These are phyloP conservation scores for Hyaloscypha variabilis DNA, from an alignment of 495 filamentous ascomycete species.

Conservation along the genomic window DNA sequence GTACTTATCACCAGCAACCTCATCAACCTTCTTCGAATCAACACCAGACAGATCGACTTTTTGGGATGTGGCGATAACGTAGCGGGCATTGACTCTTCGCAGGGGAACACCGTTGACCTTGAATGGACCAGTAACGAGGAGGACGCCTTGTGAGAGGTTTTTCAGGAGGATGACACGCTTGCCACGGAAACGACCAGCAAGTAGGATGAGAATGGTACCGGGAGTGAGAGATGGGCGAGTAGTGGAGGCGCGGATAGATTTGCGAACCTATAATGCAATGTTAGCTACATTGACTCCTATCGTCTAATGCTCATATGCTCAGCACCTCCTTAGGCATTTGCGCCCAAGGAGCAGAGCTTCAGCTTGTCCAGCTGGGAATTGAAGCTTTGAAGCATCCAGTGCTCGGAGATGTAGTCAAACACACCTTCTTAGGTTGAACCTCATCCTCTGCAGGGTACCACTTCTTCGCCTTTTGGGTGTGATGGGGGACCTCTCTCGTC, in stretches of 20 bases:
- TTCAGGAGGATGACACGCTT: slow-evolving; percentile 99
- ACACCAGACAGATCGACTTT: slow-evolving; percentile 84
- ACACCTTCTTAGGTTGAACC: slow-evolving; percentile 87
- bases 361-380: slow-evolving; percentile 9
- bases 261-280: slow-evolving; percentile 73
- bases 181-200: slow-evolving; percentile 99
- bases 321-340: background rate
- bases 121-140: slow-evolving; percentile 99
- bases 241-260: slow-evolving; percentile 82
- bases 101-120: slow-evolving; percentile 99
- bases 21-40: slow-evolving; percentile 80
- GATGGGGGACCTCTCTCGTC: slow-evolving; percentile 82
- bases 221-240: slow-evolving; percentile 85
- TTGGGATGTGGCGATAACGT: slow-evolving; percentile 96
- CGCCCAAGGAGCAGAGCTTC: background rate
- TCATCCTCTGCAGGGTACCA: slow-evolving; percentile 99
- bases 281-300: slow-evolving; percentile 15
- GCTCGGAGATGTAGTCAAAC: slow-evolving; percentile 35
- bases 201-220: slow-evolving; percentile 95
- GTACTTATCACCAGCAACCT: slow-evolving; percentile 82
- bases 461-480: slow-evolving; percentile 92
- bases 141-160: slow-evolving; percentile 91
- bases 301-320: background rate
- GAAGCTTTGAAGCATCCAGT: background rate
- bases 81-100: slow-evolving; percentile 95